Conservation (phyloP, 2,329 filamentous ascomycete species). For the Curvularia verruculosa region DNA sequence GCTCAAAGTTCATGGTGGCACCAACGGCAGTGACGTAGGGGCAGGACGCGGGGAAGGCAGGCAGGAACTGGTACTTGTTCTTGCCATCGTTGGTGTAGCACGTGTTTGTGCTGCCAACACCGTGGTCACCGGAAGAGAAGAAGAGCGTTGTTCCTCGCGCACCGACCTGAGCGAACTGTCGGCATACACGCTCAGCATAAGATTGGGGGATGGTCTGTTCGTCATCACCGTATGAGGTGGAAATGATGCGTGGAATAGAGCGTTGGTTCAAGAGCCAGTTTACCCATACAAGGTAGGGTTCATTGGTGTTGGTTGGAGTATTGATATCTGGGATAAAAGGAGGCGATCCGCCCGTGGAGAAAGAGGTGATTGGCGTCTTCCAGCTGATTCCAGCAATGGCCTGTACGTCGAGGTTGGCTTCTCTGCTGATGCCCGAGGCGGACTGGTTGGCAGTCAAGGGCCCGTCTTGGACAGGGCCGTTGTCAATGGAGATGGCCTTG, state of each 20-base stretch:
- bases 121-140: constrained; percentile 67
- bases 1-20: constrained; percentile 60
- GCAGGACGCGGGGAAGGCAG: constrained; percentile 70
- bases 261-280: constrained; percentile 62
- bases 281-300: constrained; percentile 70
- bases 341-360: constrained; percentile 64
- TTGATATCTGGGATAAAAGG: constrained; percentile 58
- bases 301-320: constrained; percentile 63
- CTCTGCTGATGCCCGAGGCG: constrained; percentile 50
- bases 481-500: constrained; percentile 62
- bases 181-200: constrained; percentile 68
- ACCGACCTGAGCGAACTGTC: constrained; percentile 69
- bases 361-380: constrained; percentile 62
- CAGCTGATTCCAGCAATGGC: constrained; percentile 63
- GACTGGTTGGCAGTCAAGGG: constrained; percentile 44
- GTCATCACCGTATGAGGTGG: constrained; percentile 70
- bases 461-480: constrained; percentile 58
- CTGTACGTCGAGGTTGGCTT: constrained; percentile 70
- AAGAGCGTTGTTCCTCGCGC: constrained; percentile 70
- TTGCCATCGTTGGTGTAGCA: constrained; percentile 67
- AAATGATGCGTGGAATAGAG: constrained; percentile 67
- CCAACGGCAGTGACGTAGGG: constrained; percentile 73
- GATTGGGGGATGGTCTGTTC: constrained; percentile 67
- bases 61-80: constrained; percentile 61
- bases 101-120: constrained; percentile 58